Evolutionary conservation across 2,329 filamentous ascomycete genomes (phyloP), one percentile per base, ranked within the genome.

Genomic region (Setomelanomma holmii): DNA sequence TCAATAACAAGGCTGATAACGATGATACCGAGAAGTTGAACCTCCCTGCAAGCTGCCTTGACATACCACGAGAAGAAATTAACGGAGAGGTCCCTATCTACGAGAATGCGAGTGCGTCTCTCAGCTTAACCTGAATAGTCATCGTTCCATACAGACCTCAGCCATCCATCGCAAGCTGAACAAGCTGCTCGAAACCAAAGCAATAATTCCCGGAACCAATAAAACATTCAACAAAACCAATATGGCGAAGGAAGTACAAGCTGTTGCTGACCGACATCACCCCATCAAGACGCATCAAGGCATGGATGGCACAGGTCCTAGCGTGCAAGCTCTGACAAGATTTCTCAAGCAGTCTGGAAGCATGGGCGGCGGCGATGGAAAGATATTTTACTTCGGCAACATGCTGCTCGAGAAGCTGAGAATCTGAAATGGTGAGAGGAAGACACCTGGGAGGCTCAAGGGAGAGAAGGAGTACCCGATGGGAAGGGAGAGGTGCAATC

Each of bases 401-500:
- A 60, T 63, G 44, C 38, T 65, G 33, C 35, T 61, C 1, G 62
- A 61, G 46, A 61, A 61, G 49, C 30, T 63, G 35, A 49, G 60
- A 16, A 63, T 60, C 17, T 61, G 56, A 51, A 61, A 60, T 27
- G 52, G 51, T 5, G 53, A 63, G 48, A 63, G 60, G 50, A 65
- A 61, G 54, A 63, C 49, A 11, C 46, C 44, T 30, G 45, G 53
- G 14, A 46, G 58, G 20, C 45, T 49, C 50, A 58, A 61, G 19
- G 54, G 55, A 3, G 60, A 63, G 21, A 27, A 56, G n/a, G 52
- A 61, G 58, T 63, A 10, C 5, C 27, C 27, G 27, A 30, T 10
- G 27, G 27, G 27, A 14, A 30, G 27, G 27, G 27, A 30, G 27
- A 3, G 27, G 27, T 3, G 10, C 14, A 14, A 30, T 30, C 27